Base-by-base conservation (phyloP, 306 rosid genomes). In the Vigna angularis region DNA sequence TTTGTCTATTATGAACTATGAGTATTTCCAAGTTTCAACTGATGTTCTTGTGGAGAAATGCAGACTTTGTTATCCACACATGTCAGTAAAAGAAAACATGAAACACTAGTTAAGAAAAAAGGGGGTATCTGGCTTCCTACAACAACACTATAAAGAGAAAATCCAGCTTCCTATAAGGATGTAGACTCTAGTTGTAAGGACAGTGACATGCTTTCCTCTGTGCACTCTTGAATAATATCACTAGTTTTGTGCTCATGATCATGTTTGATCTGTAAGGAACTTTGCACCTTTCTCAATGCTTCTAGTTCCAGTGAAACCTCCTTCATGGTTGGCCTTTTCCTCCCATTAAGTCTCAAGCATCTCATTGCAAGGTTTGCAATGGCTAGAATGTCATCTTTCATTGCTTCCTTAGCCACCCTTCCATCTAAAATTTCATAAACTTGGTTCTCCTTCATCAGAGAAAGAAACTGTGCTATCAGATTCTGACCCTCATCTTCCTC, bases 261-360 rank as follows among this genome's bases (percentile, higher is more conserved):
- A 40, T 50, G 40, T 32, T 68, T 74, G 44, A 83, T 79, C 74
- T 59, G 77, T 1, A 83, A 73, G 16, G 66, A 26, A 69, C 70
- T 79, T 57, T 83, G 86, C 2, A 61, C 66, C 66, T 67, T 87
- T 62, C 82, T 82, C 70, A 82, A 16, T 62, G 87, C 80, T 62
- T 86, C 95, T 58, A 90, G 38, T 75, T 88, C 90, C 9, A 69
- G 26, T 12, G 84, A 77, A 38, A 88, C 90, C 63, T 85, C 86
- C 68, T 75, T 87, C 91, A 90, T 88, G 18, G 88, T 79, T 40
- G 96, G 96, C 55, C 93, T 85, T 68, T 83, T 85, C 74, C 55
- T 85, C 81, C 88, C 79, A 61, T 65, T 86, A 50, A 87, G 78
- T 64, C 86, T 86, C 86, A 90, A 80, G 58, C 92, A 88, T 72